phyloP scores from a whole-genome alignment of 495 filamentous ascomycete genomes.

The Neurospora pannonica region DNA sequence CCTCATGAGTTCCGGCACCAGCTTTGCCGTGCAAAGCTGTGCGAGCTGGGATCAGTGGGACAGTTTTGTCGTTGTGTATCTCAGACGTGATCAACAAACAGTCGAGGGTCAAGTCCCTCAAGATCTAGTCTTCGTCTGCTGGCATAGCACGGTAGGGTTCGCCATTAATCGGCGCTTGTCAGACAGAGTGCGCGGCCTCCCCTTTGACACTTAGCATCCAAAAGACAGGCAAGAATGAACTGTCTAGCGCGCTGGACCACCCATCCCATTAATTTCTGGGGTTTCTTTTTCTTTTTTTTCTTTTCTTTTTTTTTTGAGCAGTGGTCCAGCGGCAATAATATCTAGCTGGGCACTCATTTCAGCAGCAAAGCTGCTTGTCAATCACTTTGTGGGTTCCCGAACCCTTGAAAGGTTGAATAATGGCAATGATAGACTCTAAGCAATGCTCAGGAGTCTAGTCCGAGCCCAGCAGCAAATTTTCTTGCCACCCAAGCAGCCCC shows the following conservation, averaged over 20 bases:
- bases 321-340: background rate
- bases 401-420: background rate
- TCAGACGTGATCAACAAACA: background rate
- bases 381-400: background rate
- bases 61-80: background rate
- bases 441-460: conserved; percentile 12
- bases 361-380: background rate
- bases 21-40: background rate
- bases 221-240: background rate
- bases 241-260: background rate
- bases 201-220: background rate
- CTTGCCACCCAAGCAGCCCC: conserved; percentile 69
- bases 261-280: background rate
- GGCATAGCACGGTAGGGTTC: background rate
- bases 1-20: background rate
- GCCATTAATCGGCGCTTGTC: background rate
- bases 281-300: background rate
- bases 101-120: background rate
- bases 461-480: conserved; percentile 48
- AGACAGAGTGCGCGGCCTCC: background rate
- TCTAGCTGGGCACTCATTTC: background rate
- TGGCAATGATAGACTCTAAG: background rate
- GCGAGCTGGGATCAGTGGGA: background rate
- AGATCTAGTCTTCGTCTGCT: background rate
- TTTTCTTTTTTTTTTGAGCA: background rate